A percentile compares a stretch with the other conserved stretches of the same genome.
These are phyloP conservation scores for Penicillium ochrochloron DNA, from an alignment of 495 filamentous ascomycete genomes.

Conservation along the genomic window DNA sequence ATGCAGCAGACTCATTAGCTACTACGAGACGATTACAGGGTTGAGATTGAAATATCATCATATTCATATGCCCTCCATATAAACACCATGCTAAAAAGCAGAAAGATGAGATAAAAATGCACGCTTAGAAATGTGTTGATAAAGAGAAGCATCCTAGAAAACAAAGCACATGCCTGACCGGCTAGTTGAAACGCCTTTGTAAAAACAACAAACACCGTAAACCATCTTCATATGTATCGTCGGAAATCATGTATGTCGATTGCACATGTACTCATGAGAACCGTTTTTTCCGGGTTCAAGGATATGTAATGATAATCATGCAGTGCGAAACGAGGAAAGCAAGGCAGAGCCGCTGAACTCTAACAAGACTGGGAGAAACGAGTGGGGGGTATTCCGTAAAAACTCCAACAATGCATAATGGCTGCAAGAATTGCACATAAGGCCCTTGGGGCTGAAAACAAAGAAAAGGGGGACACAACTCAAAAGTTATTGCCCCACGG, in stretches of 20 bases:
- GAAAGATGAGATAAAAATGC: not conserved
- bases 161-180: not conserved
- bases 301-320: not conserved
- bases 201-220: not conserved
- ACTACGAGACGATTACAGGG: not conserved
- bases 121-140: not conserved
- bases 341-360: not conserved
- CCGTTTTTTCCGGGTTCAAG: not conserved
- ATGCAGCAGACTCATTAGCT: not conserved
- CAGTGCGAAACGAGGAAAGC: not conserved
- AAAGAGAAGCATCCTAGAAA: not conserved
- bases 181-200: not conserved
- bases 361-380: not conserved
- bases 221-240: not conserved
- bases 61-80: not conserved
- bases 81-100: not conserved
- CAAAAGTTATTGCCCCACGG: slow-evolving; percentile 4
- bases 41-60: not conserved
- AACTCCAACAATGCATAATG: slow-evolving; percentile 3
- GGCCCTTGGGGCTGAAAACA: not conserved
- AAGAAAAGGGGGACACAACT: not conserved
- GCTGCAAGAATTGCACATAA: not conserved
- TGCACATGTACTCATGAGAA: not conserved
- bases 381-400: not conserved
- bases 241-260: not conserved